phyloP scores from a whole-genome alignment of 1,284 basidiomycete species.

The Xerocomus nothofagi region DNA sequence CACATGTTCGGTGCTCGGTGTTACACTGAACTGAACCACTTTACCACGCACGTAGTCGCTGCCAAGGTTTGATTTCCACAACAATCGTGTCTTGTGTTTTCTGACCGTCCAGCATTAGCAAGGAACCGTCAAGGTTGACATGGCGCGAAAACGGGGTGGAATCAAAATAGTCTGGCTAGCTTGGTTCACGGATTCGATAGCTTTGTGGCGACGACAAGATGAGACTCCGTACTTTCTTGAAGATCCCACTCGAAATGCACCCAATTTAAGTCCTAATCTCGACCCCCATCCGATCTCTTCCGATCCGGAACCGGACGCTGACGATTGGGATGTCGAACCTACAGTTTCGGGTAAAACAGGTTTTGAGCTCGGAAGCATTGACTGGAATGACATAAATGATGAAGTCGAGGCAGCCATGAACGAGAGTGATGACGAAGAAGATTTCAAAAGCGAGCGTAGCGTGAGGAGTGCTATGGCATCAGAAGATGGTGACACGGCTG shows the following conservation, averaged over 20 bases:
- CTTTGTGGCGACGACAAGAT: slow-evolving; percentile 75
- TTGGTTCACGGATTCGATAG: slow-evolving; percentile 88
- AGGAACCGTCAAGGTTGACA: slow-evolving; percentile 89
- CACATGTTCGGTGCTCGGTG: slow-evolving; percentile 87
- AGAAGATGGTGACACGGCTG: slow-evolving; percentile 32
- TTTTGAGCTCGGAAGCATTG: slow-evolving; percentile 54
- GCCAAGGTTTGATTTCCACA: slow-evolving; percentile 58
- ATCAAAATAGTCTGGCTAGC: slow-evolving; percentile 83
- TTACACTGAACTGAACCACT: slow-evolving; percentile 62
- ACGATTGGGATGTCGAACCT: slow-evolving; percentile 61
- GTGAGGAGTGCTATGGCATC: slow-evolving; percentile 36
- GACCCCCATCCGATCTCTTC: slow-evolving; percentile 60
- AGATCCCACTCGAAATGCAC: slow-evolving; percentile 37
- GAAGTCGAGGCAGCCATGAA: slow-evolving; percentile 88
- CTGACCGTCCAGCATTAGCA: slow-evolving; percentile 44
- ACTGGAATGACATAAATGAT: slow-evolving; percentile 80
- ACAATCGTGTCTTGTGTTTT: slow-evolving; percentile 1
- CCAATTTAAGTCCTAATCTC: slow-evolving; percentile 47
- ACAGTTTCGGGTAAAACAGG: slow-evolving; percentile 27
- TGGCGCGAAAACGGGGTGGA: slow-evolving; percentile 66
- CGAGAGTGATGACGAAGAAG: slow-evolving; percentile 62
- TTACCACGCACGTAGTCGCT: slow-evolving; percentile 89
- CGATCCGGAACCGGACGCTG: slow-evolving; percentile 63
- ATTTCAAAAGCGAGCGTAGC: slow-evolving; percentile 35
- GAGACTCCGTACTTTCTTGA: slow-evolving; percentile 74